Evolutionary conservation across 306 rosid species (phyloP), one percentile per base, ranked within the genome.

Genomic region (Aeschynomene evenia): DNA sequence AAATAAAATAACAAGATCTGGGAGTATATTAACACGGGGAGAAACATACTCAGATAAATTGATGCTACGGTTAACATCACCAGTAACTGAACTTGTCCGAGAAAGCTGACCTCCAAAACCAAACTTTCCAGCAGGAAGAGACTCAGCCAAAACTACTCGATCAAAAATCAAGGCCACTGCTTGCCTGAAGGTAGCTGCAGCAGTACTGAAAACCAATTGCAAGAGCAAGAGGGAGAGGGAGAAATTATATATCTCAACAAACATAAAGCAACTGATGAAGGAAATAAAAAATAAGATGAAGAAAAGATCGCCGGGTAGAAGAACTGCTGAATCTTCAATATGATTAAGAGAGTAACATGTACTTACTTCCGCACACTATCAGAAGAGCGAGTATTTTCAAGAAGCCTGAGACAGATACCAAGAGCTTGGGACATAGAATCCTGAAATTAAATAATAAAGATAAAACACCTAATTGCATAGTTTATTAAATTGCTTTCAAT

Each of bases 111-210:
- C 75, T 79, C 93, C 96, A 75, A 87, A 82, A 80, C 86, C 77
- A 72, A 77, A 85, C 80, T 90, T 94, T 4, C 91, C 95, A 2
- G 84, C 74, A n/a, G 98, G 97, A 84, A 94, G 98, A 72, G 97
- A 82, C 80, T 94, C 98, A 0, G 89, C 89, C 74, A 62, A 73
- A 71, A 87, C 83, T 64, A 94, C 98, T 24, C 78, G 86, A 76
- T 88, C 96, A 26, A 93, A 93, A 81, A 90, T 86, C 82, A 90
- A 82, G 61, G 98, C 97, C 69, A 90, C 97, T 16, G 97, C 97
- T 85, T 94, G 98, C 84, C 97, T 85, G 84, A 94, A 94, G 80
- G 98, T 88, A 81, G 98, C 98, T 61, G 97, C 98, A 79, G 98
- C 97, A 68, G 97, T 90, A 80, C 97, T 88, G 94, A 67, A 84